Percentiles rank a stretch among this genome's conserved stretches.
These are phyloP conservation scores for Linanthus parryae DNA, from an alignment of 148 eudicot genomes.

Conservation along the genomic window DNA sequence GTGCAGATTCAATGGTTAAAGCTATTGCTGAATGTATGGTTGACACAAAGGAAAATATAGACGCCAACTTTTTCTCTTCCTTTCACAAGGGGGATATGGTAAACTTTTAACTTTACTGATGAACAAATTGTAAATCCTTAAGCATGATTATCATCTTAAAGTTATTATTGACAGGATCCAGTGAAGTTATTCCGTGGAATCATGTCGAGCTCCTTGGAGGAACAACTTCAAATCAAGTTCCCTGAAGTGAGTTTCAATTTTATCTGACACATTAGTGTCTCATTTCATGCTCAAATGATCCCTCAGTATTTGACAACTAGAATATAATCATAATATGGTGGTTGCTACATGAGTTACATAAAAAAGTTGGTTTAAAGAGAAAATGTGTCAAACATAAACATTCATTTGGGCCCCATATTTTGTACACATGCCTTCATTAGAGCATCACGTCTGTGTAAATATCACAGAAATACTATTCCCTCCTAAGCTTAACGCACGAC, in stretches of 20 bases:
- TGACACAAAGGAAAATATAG: conserved; percentile 78
- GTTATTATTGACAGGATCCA: conserved; percentile 32
- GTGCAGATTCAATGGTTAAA: conserved; percentile 53
- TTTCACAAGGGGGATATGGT: conserved; percentile 51
- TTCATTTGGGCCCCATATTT: no score
- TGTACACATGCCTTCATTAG: no score
- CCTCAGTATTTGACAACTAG: no score
- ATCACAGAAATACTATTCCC: no score
- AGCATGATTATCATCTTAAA: background rate
- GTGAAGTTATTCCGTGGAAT: conserved; percentile 40
- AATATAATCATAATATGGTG: no score
- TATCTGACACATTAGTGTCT: no score
- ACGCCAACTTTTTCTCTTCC: conserved; percentile 38
- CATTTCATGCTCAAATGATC: no score
- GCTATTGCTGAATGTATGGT: conserved; percentile 54
- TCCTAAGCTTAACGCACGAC: no score
- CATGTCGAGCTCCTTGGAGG: conserved; percentile 50
- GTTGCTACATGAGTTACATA: no score
- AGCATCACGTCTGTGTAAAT: no score
- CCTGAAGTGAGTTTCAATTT: conserved; percentile 40
- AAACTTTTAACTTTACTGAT: conserved; percentile 4
- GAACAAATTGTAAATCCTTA: background rate
- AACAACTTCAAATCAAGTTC: conserved; percentile 30
- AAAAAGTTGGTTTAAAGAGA: no score
- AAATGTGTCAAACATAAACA: no score